These are phyloP conservation scores for Xanthoparmelia taractica DNA, from an alignment of 495 filamentous ascomycete species.

Conservation along the genomic window DNA sequence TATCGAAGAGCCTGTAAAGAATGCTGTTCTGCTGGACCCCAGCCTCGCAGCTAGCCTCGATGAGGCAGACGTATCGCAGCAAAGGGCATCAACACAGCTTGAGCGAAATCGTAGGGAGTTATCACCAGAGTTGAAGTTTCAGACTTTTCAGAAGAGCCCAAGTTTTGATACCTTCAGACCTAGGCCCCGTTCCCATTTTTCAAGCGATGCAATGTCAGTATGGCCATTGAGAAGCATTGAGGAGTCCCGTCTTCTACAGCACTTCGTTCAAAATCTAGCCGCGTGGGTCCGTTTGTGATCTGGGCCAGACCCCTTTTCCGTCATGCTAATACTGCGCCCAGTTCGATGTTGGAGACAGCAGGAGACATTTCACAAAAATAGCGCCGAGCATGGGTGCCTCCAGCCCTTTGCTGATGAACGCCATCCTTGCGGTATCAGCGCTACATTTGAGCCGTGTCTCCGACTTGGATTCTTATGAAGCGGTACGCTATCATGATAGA, in stretches of 20 bases:
- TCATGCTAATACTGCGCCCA: background rate
- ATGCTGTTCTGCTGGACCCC: background rate
- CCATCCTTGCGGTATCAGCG: conserved; percentile 16
- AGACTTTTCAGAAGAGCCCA: background rate
- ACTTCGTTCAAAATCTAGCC: conserved; percentile 8
- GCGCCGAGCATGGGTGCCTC: conserved; percentile 11
- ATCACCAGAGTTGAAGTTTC: background rate
- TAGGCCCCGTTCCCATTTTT: background rate
- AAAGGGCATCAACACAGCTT: background rate
- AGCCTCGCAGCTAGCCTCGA: background rate
- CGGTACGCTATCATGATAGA: conserved; percentile 15
- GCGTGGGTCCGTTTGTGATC: conserved; percentile 8
- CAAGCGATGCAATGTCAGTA: background rate
- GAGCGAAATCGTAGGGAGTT: background rate
- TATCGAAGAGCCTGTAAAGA: background rate
- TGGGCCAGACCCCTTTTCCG: too few species aligned
- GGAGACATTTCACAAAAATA: conserved; percentile 14
- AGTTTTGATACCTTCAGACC: background rate
- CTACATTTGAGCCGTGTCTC: conserved; percentile 13
- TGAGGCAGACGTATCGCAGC: background rate
- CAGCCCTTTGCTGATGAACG: conserved; percentile 16
- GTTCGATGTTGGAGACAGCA: conserved; percentile 16
- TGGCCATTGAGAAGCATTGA: conserved; percentile 9
- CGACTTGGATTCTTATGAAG: conserved; percentile 9
- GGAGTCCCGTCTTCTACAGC: conserved; percentile 13